phyloP scores from a whole-genome alignment of 176 grass and related monocot species.

The Guadua angustifolia region DNA sequence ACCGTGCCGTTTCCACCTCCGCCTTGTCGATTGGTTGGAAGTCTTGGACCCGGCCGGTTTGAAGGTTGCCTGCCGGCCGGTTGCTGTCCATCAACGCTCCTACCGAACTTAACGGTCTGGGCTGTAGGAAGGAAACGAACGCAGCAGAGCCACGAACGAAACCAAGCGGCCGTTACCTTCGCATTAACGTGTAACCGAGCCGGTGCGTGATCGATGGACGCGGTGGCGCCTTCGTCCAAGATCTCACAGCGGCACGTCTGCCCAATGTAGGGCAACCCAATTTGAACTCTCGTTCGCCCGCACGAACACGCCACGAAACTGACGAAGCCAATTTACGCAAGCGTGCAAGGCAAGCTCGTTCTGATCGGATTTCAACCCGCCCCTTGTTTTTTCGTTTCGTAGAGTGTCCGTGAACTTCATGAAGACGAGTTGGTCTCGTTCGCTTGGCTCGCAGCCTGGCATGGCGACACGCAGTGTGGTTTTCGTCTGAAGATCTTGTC shows the following conservation, averaged over 20 bases:
- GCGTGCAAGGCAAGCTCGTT: neutral
- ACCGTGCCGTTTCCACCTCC: neutral
- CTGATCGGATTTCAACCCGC: no score
- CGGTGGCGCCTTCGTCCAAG: neutral
- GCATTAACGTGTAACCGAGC: no score
- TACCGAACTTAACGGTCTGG: slow-evolving; percentile 49
- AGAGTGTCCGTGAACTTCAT: neutral
- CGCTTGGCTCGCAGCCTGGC: neutral
- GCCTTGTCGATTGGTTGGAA: slow-evolving; percentile 17
- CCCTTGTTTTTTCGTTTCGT: neutral
- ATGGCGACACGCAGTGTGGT: neutral
- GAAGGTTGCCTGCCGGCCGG: neutral
- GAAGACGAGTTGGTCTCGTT: no score
- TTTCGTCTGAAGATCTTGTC: neutral
- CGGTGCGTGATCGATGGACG: neutral
- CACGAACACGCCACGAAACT: neutral
- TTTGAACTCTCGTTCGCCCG: neutral
- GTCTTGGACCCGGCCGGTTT: neutral
- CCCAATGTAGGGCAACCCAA: no score
- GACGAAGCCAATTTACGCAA: neutral
- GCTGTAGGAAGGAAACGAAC: neutral
- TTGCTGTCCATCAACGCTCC: neutral
- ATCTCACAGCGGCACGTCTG: neutral
- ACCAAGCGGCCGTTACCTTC: neutral
- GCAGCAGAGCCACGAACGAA: no score